Evolutionary conservation across 148 eudicot genomes (phyloP).

Genomic region (Drosera capensis): DNA sequence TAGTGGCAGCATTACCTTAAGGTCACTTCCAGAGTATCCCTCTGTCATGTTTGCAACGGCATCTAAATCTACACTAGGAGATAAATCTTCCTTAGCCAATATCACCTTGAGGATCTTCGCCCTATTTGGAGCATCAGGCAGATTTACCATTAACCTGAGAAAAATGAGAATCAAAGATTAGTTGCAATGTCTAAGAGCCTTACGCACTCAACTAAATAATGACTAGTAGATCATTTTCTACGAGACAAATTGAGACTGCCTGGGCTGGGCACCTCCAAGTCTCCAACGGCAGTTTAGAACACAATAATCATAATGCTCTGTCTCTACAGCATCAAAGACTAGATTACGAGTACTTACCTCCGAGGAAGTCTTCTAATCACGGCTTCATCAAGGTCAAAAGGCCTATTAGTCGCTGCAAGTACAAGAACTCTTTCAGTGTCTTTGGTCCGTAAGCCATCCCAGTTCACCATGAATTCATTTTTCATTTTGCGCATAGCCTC

Average conservation of each 20-base stretch:
- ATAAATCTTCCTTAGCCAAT: constrained; percentile 75
- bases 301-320: no score
- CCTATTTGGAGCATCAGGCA: constrained; percentile 80
- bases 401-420: constrained; percentile 91
- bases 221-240: no score
- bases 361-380: constrained; percentile 90
- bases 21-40: constrained; percentile 93
- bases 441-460: constrained; percentile 94
- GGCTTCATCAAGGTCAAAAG: constrained; percentile 96
- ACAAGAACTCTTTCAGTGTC: constrained; percentile 89
- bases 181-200: no score
- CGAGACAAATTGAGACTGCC: no score
- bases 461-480: constrained; percentile 94
- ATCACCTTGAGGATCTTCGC: constrained; percentile 74
- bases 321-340: neutral
- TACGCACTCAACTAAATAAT: no score
- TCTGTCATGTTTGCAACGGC: constrained; percentile 77
- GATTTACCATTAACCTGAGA: constrained; percentile 86
- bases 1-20: constrained; percentile 36
- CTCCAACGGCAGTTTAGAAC: no score
- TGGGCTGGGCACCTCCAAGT: no score
- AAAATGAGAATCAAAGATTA: neutral
- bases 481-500: constrained; percentile 99
- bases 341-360: constrained; percentile 23
- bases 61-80: constrained; percentile 51